These are phyloP conservation scores for Didymella arachidicola DNA, from an alignment of 2,329 filamentous ascomycete species.

Conservation along the genomic window DNA sequence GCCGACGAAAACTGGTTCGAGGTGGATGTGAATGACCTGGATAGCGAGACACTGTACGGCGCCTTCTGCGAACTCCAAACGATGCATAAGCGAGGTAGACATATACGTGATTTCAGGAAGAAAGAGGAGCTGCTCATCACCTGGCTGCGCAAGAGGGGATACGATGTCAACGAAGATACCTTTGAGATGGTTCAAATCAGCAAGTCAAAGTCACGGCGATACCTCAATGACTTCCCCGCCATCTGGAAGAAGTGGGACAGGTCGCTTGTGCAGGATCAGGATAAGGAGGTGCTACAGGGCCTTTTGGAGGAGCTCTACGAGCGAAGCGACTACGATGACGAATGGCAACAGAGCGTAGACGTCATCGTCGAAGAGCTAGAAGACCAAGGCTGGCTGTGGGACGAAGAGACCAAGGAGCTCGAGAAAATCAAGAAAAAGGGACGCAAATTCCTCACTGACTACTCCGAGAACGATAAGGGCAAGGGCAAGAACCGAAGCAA, in stretches of 20 bases:
- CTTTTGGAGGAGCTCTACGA: too few species aligned
- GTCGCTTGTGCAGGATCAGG: too few species aligned
- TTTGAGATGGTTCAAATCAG: neutral
- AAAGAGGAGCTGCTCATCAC: neutral
- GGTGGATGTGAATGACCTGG: neutral
- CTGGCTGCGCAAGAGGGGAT: neutral
- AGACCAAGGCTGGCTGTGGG: neutral
- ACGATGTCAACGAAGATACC: neutral
- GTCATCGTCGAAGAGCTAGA: neutral
- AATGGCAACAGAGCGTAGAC: neutral
- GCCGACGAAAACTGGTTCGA: neutral
- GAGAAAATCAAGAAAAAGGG: neutral
- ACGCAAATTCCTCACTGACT: neutral
- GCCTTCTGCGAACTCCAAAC: neutral
- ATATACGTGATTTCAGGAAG: neutral
- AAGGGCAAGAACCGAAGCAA: neutral
- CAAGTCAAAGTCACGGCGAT: too few species aligned
- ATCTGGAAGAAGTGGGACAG: too few species aligned
- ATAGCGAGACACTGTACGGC: neutral
- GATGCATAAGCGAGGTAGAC: neutral
- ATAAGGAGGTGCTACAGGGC: too few species aligned
- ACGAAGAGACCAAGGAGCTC: neutral
- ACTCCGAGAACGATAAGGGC: neutral
- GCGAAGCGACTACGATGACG: neutral
- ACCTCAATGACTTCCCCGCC: too few species aligned